A percentile compares a stretch with the other conserved stretches of the same genome.
These are phyloP conservation scores for Phytophthora citricola DNA, from an alignment of 352 stramenopile genomes.

Conservation along the genomic window DNA sequence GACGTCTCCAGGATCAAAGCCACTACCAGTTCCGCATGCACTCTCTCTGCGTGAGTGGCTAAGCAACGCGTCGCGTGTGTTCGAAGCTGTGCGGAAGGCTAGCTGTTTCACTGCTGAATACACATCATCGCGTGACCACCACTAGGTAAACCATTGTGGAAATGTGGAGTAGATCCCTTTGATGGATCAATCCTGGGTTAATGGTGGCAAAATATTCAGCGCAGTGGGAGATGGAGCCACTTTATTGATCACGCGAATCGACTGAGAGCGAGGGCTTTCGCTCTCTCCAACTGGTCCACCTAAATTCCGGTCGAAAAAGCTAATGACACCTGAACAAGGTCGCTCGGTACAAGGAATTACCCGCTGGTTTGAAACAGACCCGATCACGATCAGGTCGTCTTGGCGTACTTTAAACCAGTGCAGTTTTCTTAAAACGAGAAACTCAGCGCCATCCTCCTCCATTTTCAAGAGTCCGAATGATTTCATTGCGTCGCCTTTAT, in stretches of 20 bases:
- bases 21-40: constrained; percentile 25
- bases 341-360: constrained; percentile 18
- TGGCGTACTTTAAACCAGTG: constrained; percentile 16
- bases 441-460: constrained; percentile 17
- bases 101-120: constrained; percentile 64
- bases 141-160: constrained; percentile 24
- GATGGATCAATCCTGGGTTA: background rate
- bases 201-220: constrained; percentile 3
- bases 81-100: constrained; percentile 75
- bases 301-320: constrained; percentile 20
- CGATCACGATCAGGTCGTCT: constrained; percentile 23
- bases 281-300: constrained; percentile 2
- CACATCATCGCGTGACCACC: constrained; percentile 43
- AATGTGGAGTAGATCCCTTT: too few species aligned
- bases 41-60: constrained; percentile 83
- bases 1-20: constrained; percentile 11
- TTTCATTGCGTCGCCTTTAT: constrained; percentile 16
- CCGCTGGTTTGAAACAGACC: constrained; percentile 2
- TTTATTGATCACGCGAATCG: constrained; percentile 9
- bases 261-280: background rate
- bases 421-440: constrained; percentile 20
- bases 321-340: constrained; percentile 16
- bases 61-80: constrained; percentile 71
- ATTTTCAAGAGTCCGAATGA: constrained; percentile 30
- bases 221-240: constrained; percentile 4